Percentiles rank a stretch among this genome's conserved stretches.
Conservation (phyloP, 495 filamentous ascomycete genomes). For the Wilcoxina mikolae region DNA sequence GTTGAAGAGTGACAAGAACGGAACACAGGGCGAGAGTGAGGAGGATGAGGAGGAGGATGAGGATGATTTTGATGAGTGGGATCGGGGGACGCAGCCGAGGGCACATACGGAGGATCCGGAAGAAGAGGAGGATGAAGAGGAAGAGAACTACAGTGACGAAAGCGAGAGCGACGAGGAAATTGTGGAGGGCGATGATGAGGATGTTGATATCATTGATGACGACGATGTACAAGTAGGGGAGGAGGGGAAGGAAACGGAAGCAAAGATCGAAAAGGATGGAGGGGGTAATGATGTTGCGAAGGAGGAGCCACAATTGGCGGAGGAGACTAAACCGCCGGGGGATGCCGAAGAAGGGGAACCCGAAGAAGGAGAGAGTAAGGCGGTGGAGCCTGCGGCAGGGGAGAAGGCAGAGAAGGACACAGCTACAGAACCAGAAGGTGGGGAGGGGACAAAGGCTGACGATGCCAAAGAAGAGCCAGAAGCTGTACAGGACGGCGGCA, state of each 20-base stretch:
- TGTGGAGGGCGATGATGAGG: constrained; percentile 11
- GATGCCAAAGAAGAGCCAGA: too few relatives aligned
- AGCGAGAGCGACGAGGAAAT: constrained; percentile 9
- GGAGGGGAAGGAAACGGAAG: constrained; percentile 7
- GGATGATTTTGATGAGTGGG: constrained; percentile 22
- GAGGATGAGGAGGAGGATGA: constrained; percentile 21
- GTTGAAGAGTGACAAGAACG: constrained; percentile 32
- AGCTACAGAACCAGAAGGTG: neutral
- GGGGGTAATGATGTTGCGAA: neutral
- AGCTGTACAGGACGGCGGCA: too few relatives aligned
- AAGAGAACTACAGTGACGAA: constrained; percentile 19
- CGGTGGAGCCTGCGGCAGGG: neutral
- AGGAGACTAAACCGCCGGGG: neutral
- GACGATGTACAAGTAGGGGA: constrained; percentile 22
- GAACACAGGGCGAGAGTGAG: constrained; percentile 12
- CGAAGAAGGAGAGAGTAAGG: neutral
- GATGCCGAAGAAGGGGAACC: neutral
- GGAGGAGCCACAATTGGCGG: neutral
- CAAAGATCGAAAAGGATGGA: neutral
- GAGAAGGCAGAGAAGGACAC: neutral
- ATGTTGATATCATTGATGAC: constrained; percentile 25
- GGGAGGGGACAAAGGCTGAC: neutral
- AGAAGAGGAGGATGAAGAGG: constrained; percentile 22
- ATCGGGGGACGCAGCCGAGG: constrained; percentile 16
- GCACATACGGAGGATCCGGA: constrained; percentile 14